Base-by-base conservation (phyloP, 1,284 basidiomycete genomes). In the Cutaneotrichosporon cyanovorans region DNA sequence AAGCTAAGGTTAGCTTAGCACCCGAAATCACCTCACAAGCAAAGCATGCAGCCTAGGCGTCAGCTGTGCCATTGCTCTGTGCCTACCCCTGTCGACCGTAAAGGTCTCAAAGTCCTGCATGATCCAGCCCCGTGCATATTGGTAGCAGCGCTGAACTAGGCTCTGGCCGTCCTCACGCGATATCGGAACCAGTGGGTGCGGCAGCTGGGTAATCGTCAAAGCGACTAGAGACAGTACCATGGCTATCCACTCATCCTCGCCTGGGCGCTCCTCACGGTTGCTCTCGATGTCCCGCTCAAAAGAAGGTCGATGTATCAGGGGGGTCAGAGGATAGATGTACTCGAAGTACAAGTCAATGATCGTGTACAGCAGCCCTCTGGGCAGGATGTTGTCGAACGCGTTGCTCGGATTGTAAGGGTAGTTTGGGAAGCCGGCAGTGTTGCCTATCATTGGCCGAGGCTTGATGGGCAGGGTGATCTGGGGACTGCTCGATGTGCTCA, bases 281-380 rank as follows among this genome's bases (percentile, higher is more conserved):
- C 80, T 74, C 55, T 82, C 80, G 33, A 89, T 73, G 68, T 87
- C 85, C 21, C 83, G 80, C 80, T 87, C 82, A 62, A 87, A 88
- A 2, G 83, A 85, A 25, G 83, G 84, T 16, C 58, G 57, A 40
- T 61, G 63, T 5, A 61, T 40, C 22, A 53, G 47, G 8, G 85
- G 86, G 11, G 84, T 87, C 39, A 87, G 48, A 8, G 86, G 85
- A 64, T 87, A 86, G 40, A 88, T 85, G 64, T 85, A 87, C 66
- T 87, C 84, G 62, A 88, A 87, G 73, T 87, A 87, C 22, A 88
- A 76, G 21, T 81, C 77, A 50, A 87, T 81, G 57, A 87, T 84
- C 49, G 37, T 46, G 28, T 45, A 38, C 12, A 57, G 46, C 14
- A 54, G 40, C 3, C 51, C 50, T 10, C 66, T 50, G 2, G 65